Conservation (phyloP, 148 eudicot genomes). For the Dysphania ambrosioides region DNA sequence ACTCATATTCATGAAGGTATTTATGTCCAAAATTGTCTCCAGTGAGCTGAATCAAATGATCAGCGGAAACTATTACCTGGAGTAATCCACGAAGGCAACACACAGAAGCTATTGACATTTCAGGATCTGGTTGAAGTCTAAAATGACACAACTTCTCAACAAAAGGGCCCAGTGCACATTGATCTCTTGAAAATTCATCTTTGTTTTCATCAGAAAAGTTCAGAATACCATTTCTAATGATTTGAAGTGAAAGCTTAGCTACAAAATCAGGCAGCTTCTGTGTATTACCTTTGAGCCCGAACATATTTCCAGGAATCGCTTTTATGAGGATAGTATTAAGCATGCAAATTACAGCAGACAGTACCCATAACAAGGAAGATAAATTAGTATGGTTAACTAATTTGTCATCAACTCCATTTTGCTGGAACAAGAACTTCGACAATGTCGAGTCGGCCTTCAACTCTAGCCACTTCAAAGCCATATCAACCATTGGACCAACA, state of each 20-base stretch:
- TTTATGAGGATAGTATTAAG: conserved; percentile 55
- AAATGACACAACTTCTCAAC: conserved; percentile 46
- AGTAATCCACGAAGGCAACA: conserved; percentile 62
- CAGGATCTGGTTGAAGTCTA: conserved; percentile 48
- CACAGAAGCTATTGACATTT: conserved; percentile 58
- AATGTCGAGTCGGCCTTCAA: conserved; percentile 36
- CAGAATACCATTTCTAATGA: conserved; percentile 49
- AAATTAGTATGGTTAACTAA: conserved; percentile 19
- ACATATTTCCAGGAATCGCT: conserved; percentile 52
- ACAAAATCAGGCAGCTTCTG: conserved; percentile 68
- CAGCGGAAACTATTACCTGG: conserved; percentile 49
- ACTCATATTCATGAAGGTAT: conserved; percentile 13
- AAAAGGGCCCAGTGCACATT: conserved; percentile 33
- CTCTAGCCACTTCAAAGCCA: conserved; percentile 63
- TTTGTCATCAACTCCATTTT: conserved; percentile 25
- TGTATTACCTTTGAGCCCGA: conserved; percentile 22
- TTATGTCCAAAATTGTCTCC: conserved; percentile 25
- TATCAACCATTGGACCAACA: conserved; percentile 69
- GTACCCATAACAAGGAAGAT: conserved; percentile 56
- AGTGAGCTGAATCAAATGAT: conserved; percentile 51
- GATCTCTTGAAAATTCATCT: conserved; percentile 21
- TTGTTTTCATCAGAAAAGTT: conserved; percentile 33
- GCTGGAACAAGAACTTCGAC: conserved; percentile 31
- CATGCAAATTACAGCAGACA: conserved; percentile 68
- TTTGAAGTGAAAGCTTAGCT: conserved; percentile 47